A percentile compares a stretch with the other conserved stretches of the same genome.
Conservation (phyloP, 768 basidiomycete genomes). For the Psilocybe azurescens region DNA sequence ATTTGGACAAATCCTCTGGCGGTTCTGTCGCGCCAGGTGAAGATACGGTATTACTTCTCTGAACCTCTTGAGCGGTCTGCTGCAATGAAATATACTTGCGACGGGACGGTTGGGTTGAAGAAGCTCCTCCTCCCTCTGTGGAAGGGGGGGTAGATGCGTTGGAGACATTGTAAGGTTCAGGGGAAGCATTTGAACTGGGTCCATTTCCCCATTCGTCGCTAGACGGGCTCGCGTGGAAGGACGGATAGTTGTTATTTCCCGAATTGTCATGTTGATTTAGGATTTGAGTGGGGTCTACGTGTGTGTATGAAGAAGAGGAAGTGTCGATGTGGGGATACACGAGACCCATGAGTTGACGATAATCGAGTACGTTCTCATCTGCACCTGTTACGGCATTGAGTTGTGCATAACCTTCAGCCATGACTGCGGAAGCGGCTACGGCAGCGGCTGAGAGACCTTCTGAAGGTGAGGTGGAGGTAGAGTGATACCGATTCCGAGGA, state of each 20-base stretch:
- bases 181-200: conserved; percentile 75
- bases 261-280: conserved; percentile 31
- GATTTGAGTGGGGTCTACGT: conserved; percentile 96
- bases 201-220: conserved; percentile 84
- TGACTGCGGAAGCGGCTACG: conserved; percentile 66
- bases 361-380: conserved; percentile 66
- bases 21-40: conserved; percentile 41
- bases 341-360: conserved; percentile 68
- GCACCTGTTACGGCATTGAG: conserved; percentile 57
- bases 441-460: conserved; percentile 71
- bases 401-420: conserved; percentile 77
- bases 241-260: conserved; percentile 44
- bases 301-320: conserved; percentile 53
- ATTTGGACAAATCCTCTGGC: conserved; percentile 24
- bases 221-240: conserved; percentile 77
- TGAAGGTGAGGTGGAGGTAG: conserved; percentile 33
- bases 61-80: conserved; percentile 60
- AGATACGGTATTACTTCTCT: conserved; percentile 49
- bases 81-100: conserved; percentile 74
- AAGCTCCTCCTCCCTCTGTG: conserved; percentile 50
- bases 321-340: conserved; percentile 62
- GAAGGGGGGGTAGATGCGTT: conserved; percentile 79
- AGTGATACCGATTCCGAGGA: conserved; percentile 28
- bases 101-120: conserved; percentile 26
- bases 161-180: conserved; percentile 72